Evolutionary conservation across 2,329 filamentous ascomycete genomes (phyloP), one percentile per base, ranked within the genome.

Genomic region (Didymella glomerata): DNA sequence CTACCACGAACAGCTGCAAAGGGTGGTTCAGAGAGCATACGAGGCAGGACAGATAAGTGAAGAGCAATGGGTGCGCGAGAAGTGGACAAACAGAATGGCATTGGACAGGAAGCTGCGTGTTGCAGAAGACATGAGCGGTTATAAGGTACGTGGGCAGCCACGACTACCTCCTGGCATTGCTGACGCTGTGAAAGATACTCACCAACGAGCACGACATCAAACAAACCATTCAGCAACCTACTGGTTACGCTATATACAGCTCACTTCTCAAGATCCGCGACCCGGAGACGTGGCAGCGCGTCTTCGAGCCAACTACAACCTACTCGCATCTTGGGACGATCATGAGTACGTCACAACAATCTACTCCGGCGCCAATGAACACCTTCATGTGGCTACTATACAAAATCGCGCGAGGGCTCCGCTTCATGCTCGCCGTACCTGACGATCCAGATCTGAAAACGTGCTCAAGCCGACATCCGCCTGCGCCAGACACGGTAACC

Each of bases 381-480:
- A 36, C 34, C 2, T 7, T 59, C 0, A 28, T 22, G 8, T 34
- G 20, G 32, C 5, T 49, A 1, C 7, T 56, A 38, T 18, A 54
- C 49, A 50, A 36, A 10, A 49, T 48, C 2, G 57, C 58, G 41
- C 65, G 52, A 46, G 49, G 65, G 4, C 38, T 58, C 6, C 63
- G 68, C 13, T 59, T 54, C 22, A 27, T 68, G 7, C 58, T 70
- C n/a, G 53, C 61, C 9, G 56, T 57, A 18, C 62, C 67, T 2
- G 56, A 54, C 2, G 52, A 64, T 18, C 44, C 54, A 16, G 54
- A 53, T 9, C 44, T 53, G 2, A 66, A 66, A 24, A 63, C 61
- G 8, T 48, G 48, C 28, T 64, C 64, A n/a, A 52, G 24, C 10
- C 56, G 49, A 7, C 34, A 62, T 4, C 50, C 54, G 13, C 51